phyloP scores from a whole-genome alignment of 179 eudicot species.

The Beta lomatogona region DNA sequence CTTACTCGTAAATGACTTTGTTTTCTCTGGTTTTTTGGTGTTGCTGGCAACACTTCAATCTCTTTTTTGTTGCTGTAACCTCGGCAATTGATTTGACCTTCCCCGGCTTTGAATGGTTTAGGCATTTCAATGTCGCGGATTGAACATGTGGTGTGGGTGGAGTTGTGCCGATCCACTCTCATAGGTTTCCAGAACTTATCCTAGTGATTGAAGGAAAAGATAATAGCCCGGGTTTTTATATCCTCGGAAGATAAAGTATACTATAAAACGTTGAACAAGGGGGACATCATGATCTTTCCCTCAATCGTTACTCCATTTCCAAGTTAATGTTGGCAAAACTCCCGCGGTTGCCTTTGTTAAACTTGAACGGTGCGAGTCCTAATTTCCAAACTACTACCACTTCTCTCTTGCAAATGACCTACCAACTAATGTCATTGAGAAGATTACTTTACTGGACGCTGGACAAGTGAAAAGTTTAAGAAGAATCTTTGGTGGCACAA shows the following conservation, averaged over 20 bases:
- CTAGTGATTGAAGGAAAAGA: conserved; percentile 1
- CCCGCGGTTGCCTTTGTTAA: conserved; percentile 17
- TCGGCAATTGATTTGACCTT: conserved; percentile 1
- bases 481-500: conserved; percentile 11
- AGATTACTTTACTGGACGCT: conserved; percentile 8
- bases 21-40: conserved; percentile 16
- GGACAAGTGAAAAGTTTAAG: background rate
- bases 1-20: conserved; percentile 17
- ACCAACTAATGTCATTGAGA: background rate
- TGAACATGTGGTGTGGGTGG: conserved; percentile 25
- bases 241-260: background rate
- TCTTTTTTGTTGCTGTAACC: background rate
- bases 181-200: conserved; percentile 15
- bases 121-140: conserved; percentile 14
- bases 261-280: conserved; percentile 17
- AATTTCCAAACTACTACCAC: background rate
- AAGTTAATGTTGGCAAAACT: conserved; percentile 11
- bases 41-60: conserved; percentile 14
- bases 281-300: conserved; percentile 29
- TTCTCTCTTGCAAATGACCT: conserved; percentile 5
- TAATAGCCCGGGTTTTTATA: conserved; percentile 21
- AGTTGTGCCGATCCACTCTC: conserved; percentile 23
- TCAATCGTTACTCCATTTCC: conserved; percentile 8
- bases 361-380: conserved; percentile 17
- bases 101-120: conserved; percentile 9